These are phyloP conservation scores for Chaetothyriales sp. DNA, from an alignment of 2,329 filamentous ascomycete genomes.

Conservation along the genomic window DNA sequence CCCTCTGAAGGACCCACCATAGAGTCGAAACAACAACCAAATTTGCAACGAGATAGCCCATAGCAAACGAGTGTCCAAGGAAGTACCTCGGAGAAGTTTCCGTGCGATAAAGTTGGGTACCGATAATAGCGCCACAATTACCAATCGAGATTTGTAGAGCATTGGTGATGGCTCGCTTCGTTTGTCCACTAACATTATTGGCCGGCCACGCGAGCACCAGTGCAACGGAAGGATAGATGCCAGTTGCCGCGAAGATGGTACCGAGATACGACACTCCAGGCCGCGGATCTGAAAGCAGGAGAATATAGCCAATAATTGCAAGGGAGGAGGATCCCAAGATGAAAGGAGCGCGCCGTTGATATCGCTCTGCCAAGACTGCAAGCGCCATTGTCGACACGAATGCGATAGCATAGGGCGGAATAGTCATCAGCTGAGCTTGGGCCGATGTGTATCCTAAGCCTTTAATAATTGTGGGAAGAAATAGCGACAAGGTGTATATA, in stretches of 20 bases:
- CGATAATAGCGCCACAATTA: slow-evolving; percentile 45
- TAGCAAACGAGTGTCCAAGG: slow-evolving; percentile 52
- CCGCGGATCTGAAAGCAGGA: slow-evolving; percentile 41
- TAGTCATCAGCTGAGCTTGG: slow-evolving; percentile 41
- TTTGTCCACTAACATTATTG: slow-evolving; percentile 58
- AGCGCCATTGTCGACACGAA: slow-evolving; percentile 46
- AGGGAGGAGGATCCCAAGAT: slow-evolving; percentile 45
- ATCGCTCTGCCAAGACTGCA: slow-evolving; percentile 48
- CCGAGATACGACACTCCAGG: slow-evolving; percentile 48
- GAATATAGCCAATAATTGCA: slow-evolving; percentile 49
- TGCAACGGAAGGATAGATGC: slow-evolving; percentile 50
- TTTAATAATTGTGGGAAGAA: slow-evolving; percentile 32
- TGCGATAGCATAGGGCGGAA: slow-evolving; percentile 51
- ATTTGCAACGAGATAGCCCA: slow-evolving; percentile 51
- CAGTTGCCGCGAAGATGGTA: slow-evolving; percentile 50
- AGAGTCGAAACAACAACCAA: slow-evolving; percentile 39
- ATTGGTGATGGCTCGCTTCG: slow-evolving; percentile 54
- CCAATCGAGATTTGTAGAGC: slow-evolving; percentile 61
- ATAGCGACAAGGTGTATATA: slow-evolving; percentile 28
- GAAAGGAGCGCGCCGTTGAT: slow-evolving; percentile 46
- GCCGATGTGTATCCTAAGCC: slow-evolving; percentile 29
- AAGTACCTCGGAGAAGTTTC: slow-evolving; percentile 49
- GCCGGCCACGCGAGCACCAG: slow-evolving; percentile 53
- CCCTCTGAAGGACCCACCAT: slow-evolving; percentile 41
- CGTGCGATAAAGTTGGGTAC: slow-evolving; percentile 54